phyloP scores from a whole-genome alignment of 202 grass and related monocot genomes.

The Panicum hallii region DNA sequence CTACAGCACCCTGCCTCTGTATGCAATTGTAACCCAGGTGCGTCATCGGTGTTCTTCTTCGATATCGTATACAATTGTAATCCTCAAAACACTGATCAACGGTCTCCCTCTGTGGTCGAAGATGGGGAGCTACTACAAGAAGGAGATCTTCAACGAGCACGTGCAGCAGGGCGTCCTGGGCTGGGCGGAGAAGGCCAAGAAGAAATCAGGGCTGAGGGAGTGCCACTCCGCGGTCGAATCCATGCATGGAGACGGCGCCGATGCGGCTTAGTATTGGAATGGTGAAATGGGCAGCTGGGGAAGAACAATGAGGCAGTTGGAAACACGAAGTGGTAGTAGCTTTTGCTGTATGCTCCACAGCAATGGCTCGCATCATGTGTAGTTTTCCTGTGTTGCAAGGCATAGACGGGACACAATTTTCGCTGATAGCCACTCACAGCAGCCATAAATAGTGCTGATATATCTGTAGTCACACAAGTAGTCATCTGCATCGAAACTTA shows the following conservation, averaged over 20 bases:
- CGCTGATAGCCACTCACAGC: not conserved
- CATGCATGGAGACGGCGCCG: not conserved
- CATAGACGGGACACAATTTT: slow-evolving; percentile 11
- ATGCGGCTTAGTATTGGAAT: slow-evolving; percentile 30
- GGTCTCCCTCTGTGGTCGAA: slow-evolving; percentile 38
- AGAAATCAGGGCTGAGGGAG: slow-evolving; percentile 32
- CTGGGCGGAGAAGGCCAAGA: slow-evolving; percentile 67
- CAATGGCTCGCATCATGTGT: not conserved
- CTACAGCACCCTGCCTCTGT: slow-evolving; percentile 82
- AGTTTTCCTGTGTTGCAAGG: not conserved
- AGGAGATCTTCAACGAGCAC: slow-evolving; percentile 73
- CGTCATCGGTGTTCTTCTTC: not conserved
- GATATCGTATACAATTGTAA: not conserved
- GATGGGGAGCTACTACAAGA: slow-evolving; percentile 85
- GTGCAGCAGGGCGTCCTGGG: slow-evolving; percentile 64
- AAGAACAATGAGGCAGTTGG: slow-evolving; percentile 14
- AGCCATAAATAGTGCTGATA: not conserved
- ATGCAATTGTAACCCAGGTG: slow-evolving; percentile 81
- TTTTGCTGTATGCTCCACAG: not conserved
- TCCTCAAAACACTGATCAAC: slow-evolving; percentile 10
- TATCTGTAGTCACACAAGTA: not conserved
- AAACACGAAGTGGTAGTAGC: not conserved
- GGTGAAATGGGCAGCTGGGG: not conserved
- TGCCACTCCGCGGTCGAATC: not conserved
- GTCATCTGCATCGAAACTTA: not conserved